Percentiles rank a stretch among this genome's conserved stretches.
Evolutionary conservation across 495 filamentous ascomycete genomes (phyloP).

Genomic region (Penicillium paradoxum): DNA sequence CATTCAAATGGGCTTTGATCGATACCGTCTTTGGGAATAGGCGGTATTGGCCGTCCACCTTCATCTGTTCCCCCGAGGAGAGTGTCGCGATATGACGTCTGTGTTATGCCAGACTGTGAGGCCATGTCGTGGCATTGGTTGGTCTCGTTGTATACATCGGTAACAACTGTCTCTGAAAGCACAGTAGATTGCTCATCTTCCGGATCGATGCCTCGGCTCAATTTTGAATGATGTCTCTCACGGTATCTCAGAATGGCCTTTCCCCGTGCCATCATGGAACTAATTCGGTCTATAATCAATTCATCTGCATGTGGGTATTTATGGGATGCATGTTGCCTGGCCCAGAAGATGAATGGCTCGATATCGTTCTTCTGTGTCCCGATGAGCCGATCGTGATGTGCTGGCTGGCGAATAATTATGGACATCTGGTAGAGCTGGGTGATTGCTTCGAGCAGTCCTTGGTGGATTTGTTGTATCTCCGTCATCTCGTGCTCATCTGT

Average conservation of each 20-base stretch:
- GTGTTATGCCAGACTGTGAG: neutral
- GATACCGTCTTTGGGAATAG: conserved; percentile 3
- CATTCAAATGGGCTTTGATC: conserved; percentile 19
- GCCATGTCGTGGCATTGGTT: neutral
- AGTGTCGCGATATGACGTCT: conserved; percentile 9
- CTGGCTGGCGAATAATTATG: conserved; percentile 21
- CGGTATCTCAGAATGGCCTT: conserved; percentile 13
- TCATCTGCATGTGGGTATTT: conserved; percentile 12
- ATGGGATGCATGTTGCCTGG: conserved; percentile 6
- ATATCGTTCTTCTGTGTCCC: conserved; percentile 4
- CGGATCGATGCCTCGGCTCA: conserved; percentile 6
- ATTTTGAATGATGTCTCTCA: conserved; percentile 14
- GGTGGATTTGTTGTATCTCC: conserved; percentile 6
- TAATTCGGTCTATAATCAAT: neutral
- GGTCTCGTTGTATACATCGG: neutral
- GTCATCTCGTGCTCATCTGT: neutral
- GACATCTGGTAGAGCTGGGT: conserved; percentile 22
- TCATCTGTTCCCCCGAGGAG: neutral
- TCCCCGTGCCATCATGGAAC: conserved; percentile 14
- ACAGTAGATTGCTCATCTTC: neutral
- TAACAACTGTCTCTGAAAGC: conserved; percentile 10
- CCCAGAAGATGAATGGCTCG: conserved; percentile 5
- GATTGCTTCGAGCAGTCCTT: conserved; percentile 7
- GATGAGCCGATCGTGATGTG: conserved; percentile 17
- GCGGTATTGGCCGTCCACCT: neutral